phyloP scores from a whole-genome alignment of 2,329 filamentous ascomycete species.

The Fusarium nisikadoi region DNA sequence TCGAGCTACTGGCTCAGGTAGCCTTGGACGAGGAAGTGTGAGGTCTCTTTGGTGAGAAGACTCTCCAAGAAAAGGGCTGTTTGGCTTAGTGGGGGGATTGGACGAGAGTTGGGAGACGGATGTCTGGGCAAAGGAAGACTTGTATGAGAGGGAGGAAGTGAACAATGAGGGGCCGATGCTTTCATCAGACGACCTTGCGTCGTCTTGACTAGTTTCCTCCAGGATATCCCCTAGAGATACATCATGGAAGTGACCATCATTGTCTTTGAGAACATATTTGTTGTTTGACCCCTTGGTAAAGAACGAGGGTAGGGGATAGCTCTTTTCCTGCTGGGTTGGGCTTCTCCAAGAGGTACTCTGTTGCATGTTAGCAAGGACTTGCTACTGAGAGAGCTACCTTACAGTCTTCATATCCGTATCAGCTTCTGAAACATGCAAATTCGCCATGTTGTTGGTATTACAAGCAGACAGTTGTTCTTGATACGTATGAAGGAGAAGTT shows the following conservation, averaged over 20 bases:
- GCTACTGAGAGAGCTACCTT: rapidly evolving
- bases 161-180: constrained; percentile 15
- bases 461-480: neutral
- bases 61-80: neutral
- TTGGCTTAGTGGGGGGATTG: neutral
- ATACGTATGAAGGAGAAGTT: neutral
- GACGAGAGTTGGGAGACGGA: constrained; percentile 12
- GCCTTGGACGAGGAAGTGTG: neutral
- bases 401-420: neutral
- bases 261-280: constrained; percentile 1
- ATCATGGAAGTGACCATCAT: neutral
- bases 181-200: constrained; percentile 10
- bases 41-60: neutral
- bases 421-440: neutral
- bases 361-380: neutral
- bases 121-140: constrained; percentile 28
- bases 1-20: constrained; percentile 8
- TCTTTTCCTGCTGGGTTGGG: neutral
- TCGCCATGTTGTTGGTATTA: neutral
- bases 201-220: constrained; percentile 4
- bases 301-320: neutral
- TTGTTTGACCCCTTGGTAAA: constrained; percentile 3
- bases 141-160: constrained; percentile 21
- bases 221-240: neutral
- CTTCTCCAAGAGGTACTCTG: constrained; percentile 1